Evolutionary conservation across 208 protist species (phyloP).

Genomic region (Vickermania spadyakhi): DNA sequence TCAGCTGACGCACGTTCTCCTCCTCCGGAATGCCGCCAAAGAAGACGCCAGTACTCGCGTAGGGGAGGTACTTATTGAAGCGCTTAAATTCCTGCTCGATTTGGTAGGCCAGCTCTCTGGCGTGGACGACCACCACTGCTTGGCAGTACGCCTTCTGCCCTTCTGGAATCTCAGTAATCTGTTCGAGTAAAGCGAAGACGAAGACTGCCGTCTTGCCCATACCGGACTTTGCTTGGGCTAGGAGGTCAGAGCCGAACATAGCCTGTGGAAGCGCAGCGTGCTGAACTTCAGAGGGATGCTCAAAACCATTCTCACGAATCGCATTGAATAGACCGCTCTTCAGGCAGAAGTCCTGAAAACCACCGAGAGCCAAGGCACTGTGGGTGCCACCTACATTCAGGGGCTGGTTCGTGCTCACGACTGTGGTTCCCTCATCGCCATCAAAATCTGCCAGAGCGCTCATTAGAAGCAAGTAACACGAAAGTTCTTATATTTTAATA

Average conservation of each 20-base stretch:
- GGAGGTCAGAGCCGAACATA: constrained; percentile 96
- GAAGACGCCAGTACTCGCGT: constrained; percentile 92
- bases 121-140: constrained; percentile 93
- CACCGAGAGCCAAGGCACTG: constrained; percentile 87
- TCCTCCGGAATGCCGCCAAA: constrained; percentile 95
- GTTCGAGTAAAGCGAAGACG: constrained; percentile 97
- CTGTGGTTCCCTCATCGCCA: constrained; percentile 77
- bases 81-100: constrained; percentile 98
- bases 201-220: constrained; percentile 99
- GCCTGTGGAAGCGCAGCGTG: constrained; percentile 98
- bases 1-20: constrained; percentile 80
- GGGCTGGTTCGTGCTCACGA: constrained; percentile 41
- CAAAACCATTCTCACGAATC: constrained; percentile 93
- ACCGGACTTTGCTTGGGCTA: constrained; percentile 99
- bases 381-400: constrained; percentile 76
- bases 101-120: constrained; percentile 99
- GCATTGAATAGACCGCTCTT: constrained; percentile 98
- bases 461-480: no score
- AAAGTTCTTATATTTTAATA: no score
- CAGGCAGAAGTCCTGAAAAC: constrained; percentile 99
- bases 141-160: constrained; percentile 81
- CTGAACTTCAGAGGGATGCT: constrained; percentile 96
- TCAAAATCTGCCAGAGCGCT: constrained; percentile 88
- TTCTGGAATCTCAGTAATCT: constrained; percentile 87
- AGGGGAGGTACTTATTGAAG: constrained; percentile 95